phyloP scores from a whole-genome alignment of 164 flowering plant genomes.

The Nymphaea thermarum region DNA sequence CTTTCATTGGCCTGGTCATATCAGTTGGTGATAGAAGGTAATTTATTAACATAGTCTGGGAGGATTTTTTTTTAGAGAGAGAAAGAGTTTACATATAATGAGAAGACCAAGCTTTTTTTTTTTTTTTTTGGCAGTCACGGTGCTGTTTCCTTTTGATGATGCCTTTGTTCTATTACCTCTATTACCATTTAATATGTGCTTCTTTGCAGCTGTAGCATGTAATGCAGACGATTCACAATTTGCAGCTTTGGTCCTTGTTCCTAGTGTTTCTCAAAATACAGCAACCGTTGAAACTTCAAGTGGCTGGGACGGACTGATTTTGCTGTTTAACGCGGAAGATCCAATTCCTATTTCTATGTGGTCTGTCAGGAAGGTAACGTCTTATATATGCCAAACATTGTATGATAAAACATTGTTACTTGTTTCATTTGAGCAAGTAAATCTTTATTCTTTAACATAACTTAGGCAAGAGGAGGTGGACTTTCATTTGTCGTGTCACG shows the following conservation, averaged over 20 bases:
- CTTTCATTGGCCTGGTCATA: constrained; percentile 73
- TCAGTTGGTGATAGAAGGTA: constrained; percentile 68
- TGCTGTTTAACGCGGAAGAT: constrained; percentile 44
- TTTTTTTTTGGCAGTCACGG: neutral
- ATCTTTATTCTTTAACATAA: neutral
- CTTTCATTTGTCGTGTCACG: constrained; percentile 40
- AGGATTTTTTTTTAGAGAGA: no score
- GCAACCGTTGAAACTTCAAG: constrained; percentile 14
- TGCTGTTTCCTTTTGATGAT: neutral
- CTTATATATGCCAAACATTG: neutral
- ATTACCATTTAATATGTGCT: neutral
- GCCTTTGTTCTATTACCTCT: neutral
- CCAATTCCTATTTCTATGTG: constrained; percentile 69
- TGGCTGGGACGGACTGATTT: constrained; percentile 52
- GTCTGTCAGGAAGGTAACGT: constrained; percentile 67
- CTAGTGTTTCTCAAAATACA: constrained; percentile 14
- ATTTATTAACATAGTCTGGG: neutral
- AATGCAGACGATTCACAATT: constrained; percentile 33
- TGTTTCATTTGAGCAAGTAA: neutral
- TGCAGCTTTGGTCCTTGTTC: constrained; percentile 63
- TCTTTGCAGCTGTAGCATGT: constrained; percentile 61
- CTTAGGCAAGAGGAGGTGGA: constrained; percentile 72
- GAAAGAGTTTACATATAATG: neutral
- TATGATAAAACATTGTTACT: no score
- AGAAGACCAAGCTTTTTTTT: neutral